phyloP scores from a whole-genome alignment of 2,329 filamentous ascomycete species.

The Eutypella sp. region DNA sequence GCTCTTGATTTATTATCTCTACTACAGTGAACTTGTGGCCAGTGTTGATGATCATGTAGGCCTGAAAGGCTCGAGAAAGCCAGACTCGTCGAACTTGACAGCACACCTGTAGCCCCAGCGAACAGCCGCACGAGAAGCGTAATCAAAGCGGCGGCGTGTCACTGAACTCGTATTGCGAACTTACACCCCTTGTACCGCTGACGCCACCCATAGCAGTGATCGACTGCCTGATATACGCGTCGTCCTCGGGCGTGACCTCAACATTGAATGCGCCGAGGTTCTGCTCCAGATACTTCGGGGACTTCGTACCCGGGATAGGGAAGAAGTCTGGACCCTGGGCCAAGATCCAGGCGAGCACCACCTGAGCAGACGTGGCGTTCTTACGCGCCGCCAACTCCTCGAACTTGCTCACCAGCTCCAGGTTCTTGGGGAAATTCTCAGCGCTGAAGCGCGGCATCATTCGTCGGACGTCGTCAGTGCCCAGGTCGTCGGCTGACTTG shows the following conservation, averaged over 20 bases:
- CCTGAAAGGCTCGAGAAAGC: too few relatives aligned
- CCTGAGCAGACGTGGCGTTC: slow-evolving; percentile 47
- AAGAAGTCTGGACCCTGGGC: slow-evolving; percentile 56
- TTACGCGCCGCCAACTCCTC: slow-evolving; percentile 47
- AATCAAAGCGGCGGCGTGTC: too few relatives aligned
- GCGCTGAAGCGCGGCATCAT: slow-evolving; percentile 42
- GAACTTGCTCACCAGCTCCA: slow-evolving; percentile 48
- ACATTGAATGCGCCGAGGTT: slow-evolving; percentile 34
- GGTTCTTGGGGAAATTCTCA: slow-evolving; percentile 52
- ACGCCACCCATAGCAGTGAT: slow-evolving; percentile 4
- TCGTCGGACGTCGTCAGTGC: slow-evolving; percentile 42
- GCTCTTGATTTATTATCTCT: too few relatives aligned
- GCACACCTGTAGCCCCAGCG: too few relatives aligned
- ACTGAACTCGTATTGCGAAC: slow-evolving; percentile 1
- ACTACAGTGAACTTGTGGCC: too few relatives aligned
- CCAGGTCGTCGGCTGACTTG: slow-evolving; percentile 40
- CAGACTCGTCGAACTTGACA: too few relatives aligned
- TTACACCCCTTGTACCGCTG: slow-evolving; percentile 4
- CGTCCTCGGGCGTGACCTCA: slow-evolving; percentile 28
- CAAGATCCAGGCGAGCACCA: slow-evolving; percentile 60
- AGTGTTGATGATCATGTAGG: too few relatives aligned
- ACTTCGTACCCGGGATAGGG: slow-evolving; percentile 51
- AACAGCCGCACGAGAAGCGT: too few relatives aligned
- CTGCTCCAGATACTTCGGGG: slow-evolving; percentile 40
- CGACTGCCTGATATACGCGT: slow-evolving; percentile 22